These are phyloP conservation scores for Eucalyptus cladocalyx DNA, from an alignment of 345 rosid species.

Conservation along the genomic window DNA sequence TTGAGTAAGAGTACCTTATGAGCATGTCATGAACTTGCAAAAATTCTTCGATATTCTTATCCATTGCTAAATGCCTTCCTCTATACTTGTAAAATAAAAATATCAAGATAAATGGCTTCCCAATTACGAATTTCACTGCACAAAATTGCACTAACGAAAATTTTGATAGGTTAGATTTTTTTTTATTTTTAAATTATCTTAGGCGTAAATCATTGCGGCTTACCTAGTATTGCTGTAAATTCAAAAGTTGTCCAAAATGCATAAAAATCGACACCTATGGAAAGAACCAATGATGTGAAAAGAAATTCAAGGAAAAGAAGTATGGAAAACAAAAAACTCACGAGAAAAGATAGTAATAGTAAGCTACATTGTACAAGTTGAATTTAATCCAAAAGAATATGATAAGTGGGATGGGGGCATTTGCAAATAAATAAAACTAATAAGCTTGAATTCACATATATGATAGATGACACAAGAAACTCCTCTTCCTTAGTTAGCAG, in stretches of 20 bases:
- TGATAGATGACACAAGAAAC: neutral
- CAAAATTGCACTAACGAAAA: neutral
- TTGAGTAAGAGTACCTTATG: neutral
- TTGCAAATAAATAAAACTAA: neutral
- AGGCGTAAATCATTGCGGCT: neutral
- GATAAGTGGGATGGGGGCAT: neutral
- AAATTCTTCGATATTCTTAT: neutral
- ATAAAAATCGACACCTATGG: neutral
- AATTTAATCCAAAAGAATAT: neutral
- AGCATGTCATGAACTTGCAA: neutral
- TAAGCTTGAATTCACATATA: neutral
- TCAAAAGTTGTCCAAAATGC: neutral
- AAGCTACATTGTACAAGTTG: neutral
- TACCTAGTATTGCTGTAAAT: neutral
- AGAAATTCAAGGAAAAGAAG: neutral
- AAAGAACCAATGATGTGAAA: neutral
- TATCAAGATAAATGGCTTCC: neutral
- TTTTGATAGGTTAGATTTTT: neutral
- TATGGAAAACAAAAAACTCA: neutral
- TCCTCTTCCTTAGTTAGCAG: neutral
- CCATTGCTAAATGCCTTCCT: neutral
- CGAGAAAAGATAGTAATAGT: neutral
- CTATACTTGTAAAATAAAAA: too few relatives aligned
- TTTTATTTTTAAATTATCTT: too few relatives aligned
- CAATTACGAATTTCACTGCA: neutral